Percentiles rank a stretch among this genome's conserved stretches.
These are phyloP conservation scores for Podila minutissima DNA, from an alignment of 192 early-diverging fungal genomes.

Conservation along the genomic window DNA sequence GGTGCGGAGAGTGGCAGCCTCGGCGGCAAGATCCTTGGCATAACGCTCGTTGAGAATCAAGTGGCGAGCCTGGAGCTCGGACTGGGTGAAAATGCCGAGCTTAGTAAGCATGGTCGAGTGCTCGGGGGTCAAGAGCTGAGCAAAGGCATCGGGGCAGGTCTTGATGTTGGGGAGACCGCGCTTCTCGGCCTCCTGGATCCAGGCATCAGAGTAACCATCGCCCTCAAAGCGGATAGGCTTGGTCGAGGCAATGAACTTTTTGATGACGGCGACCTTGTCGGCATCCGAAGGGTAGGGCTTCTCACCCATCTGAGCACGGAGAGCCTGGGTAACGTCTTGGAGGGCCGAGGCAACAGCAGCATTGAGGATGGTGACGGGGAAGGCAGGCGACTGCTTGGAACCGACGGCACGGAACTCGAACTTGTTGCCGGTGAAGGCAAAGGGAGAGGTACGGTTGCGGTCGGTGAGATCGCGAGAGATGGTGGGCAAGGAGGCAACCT, in stretches of 20 bases:
- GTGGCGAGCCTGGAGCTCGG: slow-evolving; percentile 92
- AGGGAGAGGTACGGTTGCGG: slow-evolving; percentile 99
- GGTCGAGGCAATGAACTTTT: slow-evolving; percentile 81
- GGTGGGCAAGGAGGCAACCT: slow-evolving; percentile 92
- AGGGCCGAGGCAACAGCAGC: slow-evolving; percentile 89
- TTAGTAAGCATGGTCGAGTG: slow-evolving; percentile 84
- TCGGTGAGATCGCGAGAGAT: slow-evolving; percentile 98
- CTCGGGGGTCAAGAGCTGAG: slow-evolving; percentile 76
- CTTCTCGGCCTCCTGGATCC: slow-evolving; percentile 91
- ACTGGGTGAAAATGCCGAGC: slow-evolving; percentile 84
- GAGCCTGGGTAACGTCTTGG: slow-evolving; percentile 73
- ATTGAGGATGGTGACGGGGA: slow-evolving; percentile 95
- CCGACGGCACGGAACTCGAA: slow-evolving; percentile 99
- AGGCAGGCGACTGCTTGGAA: slow-evolving; percentile 97
- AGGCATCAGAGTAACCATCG: slow-evolving; percentile 97
- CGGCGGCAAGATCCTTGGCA: slow-evolving; percentile 94
- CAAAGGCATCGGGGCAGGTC: slow-evolving; percentile 89
- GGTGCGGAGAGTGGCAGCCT: slow-evolving; percentile 87
- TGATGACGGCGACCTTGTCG: slow-evolving; percentile 91
- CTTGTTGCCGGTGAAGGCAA: slow-evolving; percentile 99
- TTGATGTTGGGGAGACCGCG: slow-evolving; percentile 98
- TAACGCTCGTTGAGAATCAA: slow-evolving; percentile 98
- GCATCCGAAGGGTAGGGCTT: slow-evolving; percentile 82
- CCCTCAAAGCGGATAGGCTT: slow-evolving; percentile 96
- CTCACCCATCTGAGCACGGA: slow-evolving; percentile 86